Conservation (phyloP, 2,329 filamentous ascomycete species). For the Botrytis hyacinthi region DNA sequence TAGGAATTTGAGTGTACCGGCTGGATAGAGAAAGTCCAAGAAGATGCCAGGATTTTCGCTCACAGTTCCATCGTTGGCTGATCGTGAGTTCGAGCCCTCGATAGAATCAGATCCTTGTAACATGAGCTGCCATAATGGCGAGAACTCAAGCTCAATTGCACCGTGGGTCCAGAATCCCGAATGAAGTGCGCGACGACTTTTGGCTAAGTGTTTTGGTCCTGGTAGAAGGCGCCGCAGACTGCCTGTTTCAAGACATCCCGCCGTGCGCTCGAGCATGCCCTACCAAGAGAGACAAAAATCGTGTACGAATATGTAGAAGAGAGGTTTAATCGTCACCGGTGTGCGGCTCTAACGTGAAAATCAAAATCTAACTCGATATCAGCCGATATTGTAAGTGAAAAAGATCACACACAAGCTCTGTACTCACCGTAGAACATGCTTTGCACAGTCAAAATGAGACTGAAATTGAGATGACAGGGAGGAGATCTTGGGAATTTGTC, state of each 20-base stretch:
- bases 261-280: conserved; percentile 59
- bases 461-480: neutral
- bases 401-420: neutral
- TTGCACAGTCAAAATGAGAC: conserved; percentile 13
- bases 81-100: conserved; percentile 24
- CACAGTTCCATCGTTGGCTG: conserved; percentile 19
- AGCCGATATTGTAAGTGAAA: neutral
- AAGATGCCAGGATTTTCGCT: conserved; percentile 29
- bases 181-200: conserved; percentile 49
- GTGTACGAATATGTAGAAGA: neutral
- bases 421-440: conserved; percentile 33
- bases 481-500: neutral
- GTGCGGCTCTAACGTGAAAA: conserved; percentile 16
- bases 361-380: conserved; percentile 7
- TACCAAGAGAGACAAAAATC: conserved; percentile 22
- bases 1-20: conserved; percentile 41
- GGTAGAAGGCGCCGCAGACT: conserved; percentile 52
- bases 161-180: conserved; percentile 56
- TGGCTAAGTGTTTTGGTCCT: conserved; percentile 36
- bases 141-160: conserved; percentile 40
- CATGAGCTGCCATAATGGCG: conserved; percentile 36
- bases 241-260: conserved; percentile 55
- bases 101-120: conserved; percentile 26
- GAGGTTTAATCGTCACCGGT: conserved; percentile 15
- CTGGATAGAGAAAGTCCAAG: conserved; percentile 45